Evolutionary conservation across 2,329 filamentous ascomycete genomes (phyloP).

Genomic region (Fusarium graminum): DNA sequence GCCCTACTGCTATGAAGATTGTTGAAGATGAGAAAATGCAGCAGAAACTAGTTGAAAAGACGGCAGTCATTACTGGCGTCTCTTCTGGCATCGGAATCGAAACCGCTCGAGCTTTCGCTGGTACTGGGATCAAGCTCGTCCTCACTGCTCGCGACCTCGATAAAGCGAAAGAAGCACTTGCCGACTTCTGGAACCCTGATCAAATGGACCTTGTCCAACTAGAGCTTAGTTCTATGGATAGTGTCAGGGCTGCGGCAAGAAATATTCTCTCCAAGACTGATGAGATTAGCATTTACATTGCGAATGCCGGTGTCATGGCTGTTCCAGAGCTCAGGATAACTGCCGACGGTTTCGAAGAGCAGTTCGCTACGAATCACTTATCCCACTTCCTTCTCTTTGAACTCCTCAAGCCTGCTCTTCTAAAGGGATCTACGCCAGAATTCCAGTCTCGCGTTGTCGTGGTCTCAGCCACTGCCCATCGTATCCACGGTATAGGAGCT

Average conservation of each 20-base stretch:
- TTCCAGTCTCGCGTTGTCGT: constrained; percentile 17
- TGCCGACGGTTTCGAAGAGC: constrained; percentile 34
- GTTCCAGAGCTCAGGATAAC: constrained; percentile 15
- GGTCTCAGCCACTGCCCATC: constrained; percentile 13
- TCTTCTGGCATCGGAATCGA: constrained; percentile 60
- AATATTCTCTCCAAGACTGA: constrained; percentile 3
- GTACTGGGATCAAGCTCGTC: constrained; percentile 52
- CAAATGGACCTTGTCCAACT: constrained; percentile 39
- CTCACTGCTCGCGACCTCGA: constrained; percentile 39
- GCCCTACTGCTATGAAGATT: constrained; percentile 10
- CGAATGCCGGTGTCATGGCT: constrained; percentile 46
- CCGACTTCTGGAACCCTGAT: constrained; percentile 22
- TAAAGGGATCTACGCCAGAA: background rate
- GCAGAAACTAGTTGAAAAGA: constrained; percentile 2
- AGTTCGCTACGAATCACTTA: constrained; percentile 38
- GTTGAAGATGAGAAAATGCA: constrained; percentile 12
- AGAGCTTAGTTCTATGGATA: constrained; percentile 41
- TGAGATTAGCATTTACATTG: constrained; percentile 14
- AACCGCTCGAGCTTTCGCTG: constrained; percentile 58
- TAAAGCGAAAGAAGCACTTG: constrained; percentile 34
- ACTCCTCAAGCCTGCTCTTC: constrained; percentile 3
- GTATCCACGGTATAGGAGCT: constrained; percentile 9
- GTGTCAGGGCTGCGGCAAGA: constrained; percentile 9
- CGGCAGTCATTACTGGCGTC: constrained; percentile 40
- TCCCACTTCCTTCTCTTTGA: constrained; percentile 39